Conservation (phyloP, 1,284 basidiomycete genomes). For the Mycena sp. region DNA sequence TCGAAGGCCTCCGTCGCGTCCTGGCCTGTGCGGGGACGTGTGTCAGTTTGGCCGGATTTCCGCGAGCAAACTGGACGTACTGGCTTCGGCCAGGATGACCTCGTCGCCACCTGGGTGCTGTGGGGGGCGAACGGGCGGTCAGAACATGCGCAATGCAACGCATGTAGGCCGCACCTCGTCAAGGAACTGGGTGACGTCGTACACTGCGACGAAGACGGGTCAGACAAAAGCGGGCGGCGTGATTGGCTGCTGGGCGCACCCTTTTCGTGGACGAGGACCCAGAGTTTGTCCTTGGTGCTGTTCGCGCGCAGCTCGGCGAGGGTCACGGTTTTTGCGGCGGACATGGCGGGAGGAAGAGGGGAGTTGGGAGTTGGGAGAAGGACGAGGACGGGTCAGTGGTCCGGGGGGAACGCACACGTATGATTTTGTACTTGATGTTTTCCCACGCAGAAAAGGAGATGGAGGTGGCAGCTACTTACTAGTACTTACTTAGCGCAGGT, state of each 20-base stretch:
- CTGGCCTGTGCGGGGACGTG: slow-evolving; percentile 61
- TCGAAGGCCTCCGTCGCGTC: slow-evolving; percentile 99
- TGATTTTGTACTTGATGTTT: slow-evolving; percentile 7
- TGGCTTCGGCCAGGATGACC: slow-evolving; percentile 92
- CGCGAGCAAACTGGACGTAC: slow-evolving; percentile 59
- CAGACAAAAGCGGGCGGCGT: slow-evolving; percentile 44
- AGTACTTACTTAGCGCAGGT: too few relatives aligned
- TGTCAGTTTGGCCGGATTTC: slow-evolving; percentile 2
- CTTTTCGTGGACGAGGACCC: slow-evolving; percentile 85
- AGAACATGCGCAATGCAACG: neutral
- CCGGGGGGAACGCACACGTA: neutral
- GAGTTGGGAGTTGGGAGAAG: slow-evolving; percentile 32
- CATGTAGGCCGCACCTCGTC: slow-evolving; percentile 83
- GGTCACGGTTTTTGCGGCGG: slow-evolving; percentile 65
- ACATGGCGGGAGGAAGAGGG: slow-evolving; percentile 44
- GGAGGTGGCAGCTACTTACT: too few relatives aligned
- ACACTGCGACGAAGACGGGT: slow-evolving; percentile 68
- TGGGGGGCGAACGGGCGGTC: slow-evolving; percentile 7
- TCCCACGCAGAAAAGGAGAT: slow-evolving; percentile 12
- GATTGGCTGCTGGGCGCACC: slow-evolving; percentile 60
- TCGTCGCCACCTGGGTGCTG: slow-evolving; percentile 99
- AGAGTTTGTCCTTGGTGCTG: slow-evolving; percentile 78
- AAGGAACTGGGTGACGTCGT: slow-evolving; percentile 94
- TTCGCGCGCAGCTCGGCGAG: slow-evolving; percentile 81
- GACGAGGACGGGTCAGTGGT: slow-evolving; percentile 16